Conservation (phyloP, 1,284 basidiomycete species). For the Leccinum colubrinum region DNA sequence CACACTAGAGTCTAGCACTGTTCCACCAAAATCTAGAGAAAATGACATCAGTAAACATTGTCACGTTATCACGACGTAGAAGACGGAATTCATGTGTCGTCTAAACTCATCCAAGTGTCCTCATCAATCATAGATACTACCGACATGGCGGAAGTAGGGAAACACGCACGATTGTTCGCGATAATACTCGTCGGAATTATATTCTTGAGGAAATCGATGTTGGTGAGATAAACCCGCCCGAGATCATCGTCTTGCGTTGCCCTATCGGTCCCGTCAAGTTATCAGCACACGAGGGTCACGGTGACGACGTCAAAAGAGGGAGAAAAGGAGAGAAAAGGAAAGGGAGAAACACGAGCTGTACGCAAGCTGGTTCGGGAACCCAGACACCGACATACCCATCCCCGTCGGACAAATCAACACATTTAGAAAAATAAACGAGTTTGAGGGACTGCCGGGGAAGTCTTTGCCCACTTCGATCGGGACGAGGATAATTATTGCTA, state of each 20-base stretch:
- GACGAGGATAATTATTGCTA: conserved; percentile 90
- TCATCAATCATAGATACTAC: conserved; percentile 24
- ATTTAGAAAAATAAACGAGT: conserved; percentile 90
- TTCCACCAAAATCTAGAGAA: background rate
- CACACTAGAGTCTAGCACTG: background rate
- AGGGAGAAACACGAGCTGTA: conserved; percentile 41
- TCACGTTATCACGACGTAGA: background rate
- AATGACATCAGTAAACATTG: background rate
- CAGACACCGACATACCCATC: too few species aligned
- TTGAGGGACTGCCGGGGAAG: conserved; percentile 60
- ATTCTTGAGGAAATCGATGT: conserved; percentile 68
- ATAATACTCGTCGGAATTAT: conserved; percentile 91
- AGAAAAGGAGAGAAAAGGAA: too few species aligned
- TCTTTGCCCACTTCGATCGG: conserved; percentile 92
- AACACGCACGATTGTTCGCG: conserved; percentile 66
- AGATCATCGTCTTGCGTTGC: conserved; percentile 96
- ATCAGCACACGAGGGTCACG: too few species aligned
- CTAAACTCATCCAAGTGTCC: conserved; percentile 16
- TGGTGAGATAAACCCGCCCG: conserved; percentile 83
- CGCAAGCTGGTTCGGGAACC: conserved; percentile 87
- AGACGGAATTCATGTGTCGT: too few species aligned
- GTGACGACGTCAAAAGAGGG: too few species aligned
- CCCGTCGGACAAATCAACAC: conserved; percentile 85
- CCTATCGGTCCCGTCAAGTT: conserved; percentile 37
- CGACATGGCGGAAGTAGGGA: background rate